Percentiles rank a stretch among this genome's conserved stretches.
Evolutionary conservation across 2,329 filamentous ascomycete genomes (phyloP).

Genomic region (Aspergillus transmontanensis): DNA sequence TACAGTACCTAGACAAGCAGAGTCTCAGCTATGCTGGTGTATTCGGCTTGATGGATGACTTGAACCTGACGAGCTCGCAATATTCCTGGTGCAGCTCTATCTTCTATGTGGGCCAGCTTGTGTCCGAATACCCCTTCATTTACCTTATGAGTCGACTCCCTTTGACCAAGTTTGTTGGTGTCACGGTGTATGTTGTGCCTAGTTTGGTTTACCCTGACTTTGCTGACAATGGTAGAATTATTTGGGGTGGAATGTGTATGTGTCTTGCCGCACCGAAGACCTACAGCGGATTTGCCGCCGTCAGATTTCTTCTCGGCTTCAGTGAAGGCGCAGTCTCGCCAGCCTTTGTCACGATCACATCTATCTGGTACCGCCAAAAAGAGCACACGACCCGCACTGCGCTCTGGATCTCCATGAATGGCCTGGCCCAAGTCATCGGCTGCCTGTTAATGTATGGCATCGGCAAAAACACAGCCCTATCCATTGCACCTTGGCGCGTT

Average conservation of each 20-base stretch:
- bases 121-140: slow-evolving; percentile 52
- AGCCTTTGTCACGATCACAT: slow-evolving; percentile 51
- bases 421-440: slow-evolving; percentile 50
- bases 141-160: slow-evolving; percentile 54
- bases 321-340: slow-evolving; percentile 50
- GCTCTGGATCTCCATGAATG: slow-evolving; percentile 49
- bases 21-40: not conserved
- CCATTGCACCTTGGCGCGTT: not conserved
- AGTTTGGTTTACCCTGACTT: not conserved
- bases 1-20: not conserved
- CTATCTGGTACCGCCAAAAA: slow-evolving; percentile 23
- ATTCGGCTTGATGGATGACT: slow-evolving; percentile 33
- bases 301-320: slow-evolving; percentile 49
- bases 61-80: slow-evolving; percentile 46
- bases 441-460: slow-evolving; percentile 56
- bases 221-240: not conserved
- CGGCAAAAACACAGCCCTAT: slow-evolving; percentile 41
- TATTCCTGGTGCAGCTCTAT: slow-evolving; percentile 51
- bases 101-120: slow-evolving; percentile 40
- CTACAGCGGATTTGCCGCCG: slow-evolving; percentile 44
- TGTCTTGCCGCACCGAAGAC: slow-evolving; percentile 33
- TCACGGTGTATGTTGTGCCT: not conserved
- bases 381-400: slow-evolving; percentile 10
- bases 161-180: slow-evolving; percentile 27
- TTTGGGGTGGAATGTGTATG: not conserved